Base-by-base conservation (phyloP, 768 basidiomycete genomes). In the Boletus subcaerulescens region DNA sequence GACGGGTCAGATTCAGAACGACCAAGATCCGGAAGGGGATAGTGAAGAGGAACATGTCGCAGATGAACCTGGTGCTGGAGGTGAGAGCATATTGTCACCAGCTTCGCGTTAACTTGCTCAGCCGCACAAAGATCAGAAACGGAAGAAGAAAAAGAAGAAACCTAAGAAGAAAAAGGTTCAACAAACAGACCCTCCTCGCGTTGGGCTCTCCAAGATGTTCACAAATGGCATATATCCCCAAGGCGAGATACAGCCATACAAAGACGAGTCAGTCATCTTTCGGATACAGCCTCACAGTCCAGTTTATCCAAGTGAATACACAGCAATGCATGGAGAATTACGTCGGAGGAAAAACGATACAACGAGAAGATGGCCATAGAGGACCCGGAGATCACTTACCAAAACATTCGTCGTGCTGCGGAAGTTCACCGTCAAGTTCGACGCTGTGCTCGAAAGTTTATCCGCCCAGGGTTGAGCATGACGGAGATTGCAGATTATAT, bases 371-470 rank as follows among this genome's bases (percentile, higher is more conserved):
- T 88, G 59, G 79, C 80, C 4, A 83, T 86, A 66, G 85, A 88
- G 64, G 92, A 97, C 70, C 89, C 91, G 3, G 84, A 89, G 57
- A 76, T 79, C 40, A 96, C 91, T 0, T 99, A 98, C 72, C 82
- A 91, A 62, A 84, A 81, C 67, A 95, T 99, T 66, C 85, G 97
- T 48, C 83, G 87, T 55, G 97, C 87, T 39, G 90, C 91, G n/a
- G 95, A 98, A 73, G 94, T 96, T 12, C 97, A 99, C 70, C 82
- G 97, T 44, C 89, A 91, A 68, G 96, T 95, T 50, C 86, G 97
- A 52, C 75, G 82, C 55, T 81, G 89, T 65, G 93, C 91, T 4
- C 84, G 85, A 62, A 86, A 86, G 68, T 77, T 76, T 56, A 98
- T 99, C 65, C 84, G 84, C 55, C 94, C 95, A 12, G 97, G 97